Evolutionary conservation across 306 rosid species (phyloP).

Genomic region (Fragaria iinumae): DNA sequence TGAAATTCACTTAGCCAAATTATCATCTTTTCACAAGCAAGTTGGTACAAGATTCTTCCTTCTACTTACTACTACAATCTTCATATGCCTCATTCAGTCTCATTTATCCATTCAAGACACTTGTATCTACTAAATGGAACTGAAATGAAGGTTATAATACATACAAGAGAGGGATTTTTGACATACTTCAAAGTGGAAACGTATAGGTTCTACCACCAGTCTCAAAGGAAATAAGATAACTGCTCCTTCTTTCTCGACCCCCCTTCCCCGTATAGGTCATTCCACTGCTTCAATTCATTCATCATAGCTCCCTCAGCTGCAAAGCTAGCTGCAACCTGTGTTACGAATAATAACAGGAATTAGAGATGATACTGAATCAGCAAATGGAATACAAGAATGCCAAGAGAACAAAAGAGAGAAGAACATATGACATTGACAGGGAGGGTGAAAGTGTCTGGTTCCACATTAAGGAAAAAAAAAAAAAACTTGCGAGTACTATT

Average conservation of each 20-base stretch:
- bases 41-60: not conserved
- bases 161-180: not conserved
- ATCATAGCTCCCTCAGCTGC: conserved; percentile 82
- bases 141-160: not conserved
- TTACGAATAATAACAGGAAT: conserved; percentile 20
- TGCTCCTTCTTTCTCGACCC: conserved; percentile 90
- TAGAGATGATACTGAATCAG: not conserved
- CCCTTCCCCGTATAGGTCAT: conserved; percentile 82
- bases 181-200: not conserved
- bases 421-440: not conserved
- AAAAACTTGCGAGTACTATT: not conserved
- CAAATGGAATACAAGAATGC: not conserved
- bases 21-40: not conserved
- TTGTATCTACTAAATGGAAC: not conserved
- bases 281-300: conserved; percentile 93
- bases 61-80: not conserved
- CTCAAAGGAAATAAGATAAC: conserved; percentile 73
- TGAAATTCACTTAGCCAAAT: no score
- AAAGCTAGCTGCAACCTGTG: conserved; percentile 87
- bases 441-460: not conserved
- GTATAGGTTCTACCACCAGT: not conserved
- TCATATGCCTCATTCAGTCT: not conserved
- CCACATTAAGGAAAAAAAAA: not conserved
- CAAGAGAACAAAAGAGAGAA: not conserved
- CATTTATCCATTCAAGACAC: not conserved